Conservation (phyloP, 2,329 filamentous ascomycete genomes). For the Epichloe aotearoae region DNA sequence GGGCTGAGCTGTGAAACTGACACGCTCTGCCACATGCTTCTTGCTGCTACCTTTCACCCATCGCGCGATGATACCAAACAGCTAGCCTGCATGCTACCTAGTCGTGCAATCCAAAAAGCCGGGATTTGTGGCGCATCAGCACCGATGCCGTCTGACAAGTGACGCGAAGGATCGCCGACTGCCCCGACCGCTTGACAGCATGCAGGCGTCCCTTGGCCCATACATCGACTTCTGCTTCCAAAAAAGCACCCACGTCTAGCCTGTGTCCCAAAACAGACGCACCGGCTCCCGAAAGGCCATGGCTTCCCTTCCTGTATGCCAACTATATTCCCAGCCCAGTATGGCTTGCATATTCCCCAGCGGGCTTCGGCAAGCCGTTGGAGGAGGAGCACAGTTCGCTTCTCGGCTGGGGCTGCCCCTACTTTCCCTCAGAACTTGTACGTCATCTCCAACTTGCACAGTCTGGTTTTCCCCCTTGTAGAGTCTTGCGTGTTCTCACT, state of each 20-base stretch:
- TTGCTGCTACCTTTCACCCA: background rate
- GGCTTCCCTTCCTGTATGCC: background rate
- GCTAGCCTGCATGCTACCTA: background rate
- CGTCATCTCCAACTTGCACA: too few species aligned
- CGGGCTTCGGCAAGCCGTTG: background rate
- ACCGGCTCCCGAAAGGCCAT: background rate
- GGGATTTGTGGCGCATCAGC: background rate
- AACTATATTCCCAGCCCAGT: background rate
- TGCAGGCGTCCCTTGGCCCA: background rate
- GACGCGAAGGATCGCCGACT: background rate
- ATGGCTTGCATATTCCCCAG: background rate
- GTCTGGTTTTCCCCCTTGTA: background rate
- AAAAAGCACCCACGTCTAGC: background rate
- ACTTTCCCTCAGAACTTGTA: too few species aligned
- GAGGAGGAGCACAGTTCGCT: background rate
- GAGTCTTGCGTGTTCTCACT: background rate
- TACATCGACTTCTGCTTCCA: background rate
- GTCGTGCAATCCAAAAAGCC: background rate
- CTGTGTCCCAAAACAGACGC: background rate
- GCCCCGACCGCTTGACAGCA: too few species aligned
- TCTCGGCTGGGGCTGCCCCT: background rate
- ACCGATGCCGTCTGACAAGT: background rate
- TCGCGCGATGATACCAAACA: background rate
- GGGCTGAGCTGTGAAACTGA: too few species aligned
- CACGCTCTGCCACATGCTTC: background rate